A percentile compares a stretch with the other conserved stretches of the same genome.
Conservation (phyloP, 106 monocot genomes). For the Dendrobium chrysotoxum region DNA sequence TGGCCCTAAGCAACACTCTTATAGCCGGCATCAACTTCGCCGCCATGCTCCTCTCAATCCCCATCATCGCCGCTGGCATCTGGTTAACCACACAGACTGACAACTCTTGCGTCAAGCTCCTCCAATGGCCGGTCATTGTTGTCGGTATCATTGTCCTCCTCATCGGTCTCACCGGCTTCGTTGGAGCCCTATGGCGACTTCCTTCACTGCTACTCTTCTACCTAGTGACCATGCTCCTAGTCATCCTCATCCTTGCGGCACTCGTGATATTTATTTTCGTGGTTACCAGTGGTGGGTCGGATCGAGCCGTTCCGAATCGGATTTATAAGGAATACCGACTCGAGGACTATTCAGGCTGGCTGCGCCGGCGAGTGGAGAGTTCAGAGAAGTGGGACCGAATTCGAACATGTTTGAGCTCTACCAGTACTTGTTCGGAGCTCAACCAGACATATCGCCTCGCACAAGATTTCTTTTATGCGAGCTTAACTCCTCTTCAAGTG, state of each 20-base stretch:
- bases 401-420: slow-evolving; percentile 45
- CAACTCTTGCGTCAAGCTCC: slow-evolving; percentile 52
- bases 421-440: slow-evolving; percentile 36
- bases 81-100: slow-evolving; percentile 63
- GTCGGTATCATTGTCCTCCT: slow-evolving; percentile 23
- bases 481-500: slow-evolving; percentile 58
- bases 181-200: slow-evolving; percentile 65
- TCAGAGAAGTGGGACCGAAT: slow-evolving; percentile 53
- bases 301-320: slow-evolving; percentile 38
- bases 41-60: slow-evolving; percentile 62
- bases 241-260: slow-evolving; percentile 23
- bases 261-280: slow-evolving; percentile 30
- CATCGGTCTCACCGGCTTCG: slow-evolving; percentile 43
- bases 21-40: slow-evolving; percentile 60
- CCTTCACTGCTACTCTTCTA: slow-evolving; percentile 46
- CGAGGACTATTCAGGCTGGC: slow-evolving; percentile 72
- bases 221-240: slow-evolving; percentile 42
- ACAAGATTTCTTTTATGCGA: slow-evolving; percentile 56
- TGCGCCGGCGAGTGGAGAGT: slow-evolving; percentile 30
- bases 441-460: slow-evolving; percentile 52
- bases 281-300: slow-evolving; percentile 23
- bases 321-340: slow-evolving; percentile 55
- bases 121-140: slow-evolving; percentile 72
- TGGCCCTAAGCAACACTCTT: slow-evolving; percentile 50
- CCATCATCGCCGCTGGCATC: slow-evolving; percentile 69